A percentile compares a stretch with the other conserved stretches of the same genome.
phyloP scores from a whole-genome alignment of 257 asterid species.

The Petunia secreta region DNA sequence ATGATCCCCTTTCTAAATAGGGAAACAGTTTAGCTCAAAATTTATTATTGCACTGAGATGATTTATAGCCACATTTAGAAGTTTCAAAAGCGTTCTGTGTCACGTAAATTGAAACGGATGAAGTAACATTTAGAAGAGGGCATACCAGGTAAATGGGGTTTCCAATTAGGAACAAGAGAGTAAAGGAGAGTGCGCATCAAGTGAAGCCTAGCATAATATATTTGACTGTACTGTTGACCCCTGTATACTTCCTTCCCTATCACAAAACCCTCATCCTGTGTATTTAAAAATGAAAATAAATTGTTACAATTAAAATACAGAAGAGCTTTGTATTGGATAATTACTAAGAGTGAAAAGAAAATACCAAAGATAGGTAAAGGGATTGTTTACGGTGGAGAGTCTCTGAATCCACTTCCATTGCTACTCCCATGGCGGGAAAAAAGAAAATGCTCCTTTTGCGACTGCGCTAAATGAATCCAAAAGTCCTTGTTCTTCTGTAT shows the following conservation, averaged over 20 bases:
- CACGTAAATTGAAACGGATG: too few relatives aligned
- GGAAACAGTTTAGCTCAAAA: too few relatives aligned
- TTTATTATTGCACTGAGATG: too few relatives aligned
- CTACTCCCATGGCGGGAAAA: constrained; percentile 72
- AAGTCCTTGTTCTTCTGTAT: too few relatives aligned
- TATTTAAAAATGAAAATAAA: neutral
- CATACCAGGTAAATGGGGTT: constrained; percentile 79
- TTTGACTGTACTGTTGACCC: constrained; percentile 98
- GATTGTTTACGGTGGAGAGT: constrained; percentile 68
- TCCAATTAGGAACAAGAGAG: constrained; percentile 88
- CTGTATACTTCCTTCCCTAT: constrained; percentile 74
- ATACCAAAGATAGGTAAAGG: constrained; percentile 67
- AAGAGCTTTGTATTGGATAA: neutral
- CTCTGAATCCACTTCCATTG: constrained; percentile 62
- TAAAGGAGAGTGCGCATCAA: constrained; percentile 86
- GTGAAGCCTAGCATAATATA: constrained; percentile 89
- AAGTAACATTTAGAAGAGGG: neutral
- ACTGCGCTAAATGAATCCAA: too few relatives aligned
- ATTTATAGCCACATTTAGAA: too few relatives aligned
- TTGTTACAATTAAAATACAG: neutral
- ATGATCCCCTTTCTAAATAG: too few relatives aligned
- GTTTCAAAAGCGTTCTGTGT: too few relatives aligned
- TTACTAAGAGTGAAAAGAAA: neutral
- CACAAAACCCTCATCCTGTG: constrained; percentile 74
- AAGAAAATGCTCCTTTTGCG: neutral